Conservation (phyloP, 768 basidiomycete genomes). For the Grammothele lineata region DNA sequence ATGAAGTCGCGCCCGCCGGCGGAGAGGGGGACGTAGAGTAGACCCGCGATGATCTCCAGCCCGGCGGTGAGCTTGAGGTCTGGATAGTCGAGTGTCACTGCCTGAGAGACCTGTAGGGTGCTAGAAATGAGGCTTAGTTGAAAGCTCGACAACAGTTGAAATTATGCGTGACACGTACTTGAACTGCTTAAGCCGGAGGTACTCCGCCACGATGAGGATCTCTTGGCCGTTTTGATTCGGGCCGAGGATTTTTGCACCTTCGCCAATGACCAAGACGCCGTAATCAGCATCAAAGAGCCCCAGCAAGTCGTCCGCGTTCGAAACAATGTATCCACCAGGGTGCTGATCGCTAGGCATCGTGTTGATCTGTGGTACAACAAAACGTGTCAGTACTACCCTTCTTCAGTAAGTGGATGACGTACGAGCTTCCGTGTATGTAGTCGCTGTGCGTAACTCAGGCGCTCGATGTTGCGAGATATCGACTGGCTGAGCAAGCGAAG, state of each 20-base stretch:
- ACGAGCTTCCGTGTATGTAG: constrained; percentile 76
- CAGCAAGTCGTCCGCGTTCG: constrained; percentile 75
- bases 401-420: no score
- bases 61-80: constrained; percentile 61
- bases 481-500: constrained; percentile 74
- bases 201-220: constrained; percentile 75
- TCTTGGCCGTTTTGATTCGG: constrained; percentile 72
- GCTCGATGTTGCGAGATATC: constrained; percentile 75
- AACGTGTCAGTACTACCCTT: no score
- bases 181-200: constrained; percentile 69
- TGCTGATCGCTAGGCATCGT: constrained; percentile 63
- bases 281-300: constrained; percentile 76
- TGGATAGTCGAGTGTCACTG: constrained; percentile 64
- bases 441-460: constrained; percentile 71
- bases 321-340: constrained; percentile 74
- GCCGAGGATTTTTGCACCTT: constrained; percentile 69
- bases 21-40: constrained; percentile 74
- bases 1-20: constrained; percentile 75
- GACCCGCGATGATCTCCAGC: constrained; percentile 63
- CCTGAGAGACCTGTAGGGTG: constrained; percentile 66
- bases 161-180: constrained; percentile 36
- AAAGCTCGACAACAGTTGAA: background rate
- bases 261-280: constrained; percentile 66
- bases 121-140: constrained; percentile 27
- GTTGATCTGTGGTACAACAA: constrained; percentile 48